Conservation (phyloP, 768 basidiomycete species). For the Dioszegia aurantiaca region DNA sequence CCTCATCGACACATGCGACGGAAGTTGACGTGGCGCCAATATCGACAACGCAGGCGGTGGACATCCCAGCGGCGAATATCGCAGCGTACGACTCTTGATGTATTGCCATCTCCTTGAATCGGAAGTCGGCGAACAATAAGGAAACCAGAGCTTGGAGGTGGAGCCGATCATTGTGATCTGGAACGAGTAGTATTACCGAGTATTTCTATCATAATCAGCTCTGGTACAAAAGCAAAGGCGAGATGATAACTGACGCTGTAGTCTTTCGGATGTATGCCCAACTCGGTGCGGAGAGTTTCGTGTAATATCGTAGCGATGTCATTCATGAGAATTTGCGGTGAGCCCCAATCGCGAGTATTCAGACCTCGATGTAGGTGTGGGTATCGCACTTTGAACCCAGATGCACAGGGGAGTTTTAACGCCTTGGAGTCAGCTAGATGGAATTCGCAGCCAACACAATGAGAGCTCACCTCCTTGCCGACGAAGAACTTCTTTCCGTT, state of each 20-base stretch:
- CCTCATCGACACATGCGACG: conserved; percentile 92
- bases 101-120: conserved; percentile 87
- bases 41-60: conserved; percentile 92
- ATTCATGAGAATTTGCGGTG: conserved; percentile 64
- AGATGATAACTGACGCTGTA: conserved; percentile 28
- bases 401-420: conserved; percentile 57
- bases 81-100: conserved; percentile 94
- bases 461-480: conserved; percentile 30
- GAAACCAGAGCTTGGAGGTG: conserved; percentile 78
- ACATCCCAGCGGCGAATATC: conserved; percentile 91
- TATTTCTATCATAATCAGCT: conserved; percentile 63
- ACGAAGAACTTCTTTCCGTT: conserved; percentile 53
- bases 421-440: conserved; percentile 27
- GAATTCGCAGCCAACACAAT: background rate
- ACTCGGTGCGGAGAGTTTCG: conserved; percentile 55
- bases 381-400: conserved; percentile 73
- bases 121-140: conserved; percentile 71
- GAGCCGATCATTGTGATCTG: conserved; percentile 80
- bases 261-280: conserved; percentile 32
- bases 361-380: conserved; percentile 78
- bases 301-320: conserved; percentile 73
- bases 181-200: conserved; percentile 81
- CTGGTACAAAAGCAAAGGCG: too few relatives aligned
- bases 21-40: conserved; percentile 81
- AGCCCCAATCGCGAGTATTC: conserved; percentile 70